A percentile compares a stretch with the other conserved stretches of the same genome.
Conservation (phyloP, 768 basidiomycete species). For the Tulasnella sp. region DNA sequence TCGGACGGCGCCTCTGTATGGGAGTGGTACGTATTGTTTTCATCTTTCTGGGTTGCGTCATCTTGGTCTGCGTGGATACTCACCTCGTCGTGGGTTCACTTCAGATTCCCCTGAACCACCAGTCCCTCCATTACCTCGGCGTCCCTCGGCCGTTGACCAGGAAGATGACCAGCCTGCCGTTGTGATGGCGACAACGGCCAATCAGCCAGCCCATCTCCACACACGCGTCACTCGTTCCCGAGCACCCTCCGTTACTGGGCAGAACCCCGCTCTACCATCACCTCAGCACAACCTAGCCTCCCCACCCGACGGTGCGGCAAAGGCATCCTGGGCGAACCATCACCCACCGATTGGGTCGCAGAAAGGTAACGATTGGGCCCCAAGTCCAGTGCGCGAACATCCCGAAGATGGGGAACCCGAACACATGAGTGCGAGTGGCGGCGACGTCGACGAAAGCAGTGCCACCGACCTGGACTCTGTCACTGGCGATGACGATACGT, state of each 20-base stretch:
- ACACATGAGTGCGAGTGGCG: neutral
- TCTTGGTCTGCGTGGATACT: neutral
- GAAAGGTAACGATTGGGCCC: conserved; percentile 9
- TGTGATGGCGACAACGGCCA: conserved; percentile 6
- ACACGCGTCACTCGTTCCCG: conserved; percentile 2
- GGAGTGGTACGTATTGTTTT: neutral
- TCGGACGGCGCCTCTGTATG: neutral
- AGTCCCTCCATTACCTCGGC: conserved; percentile 1
- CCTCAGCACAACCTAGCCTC: neutral
- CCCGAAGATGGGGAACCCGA: neutral
- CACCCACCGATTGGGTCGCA: neutral
- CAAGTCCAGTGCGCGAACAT: neutral
- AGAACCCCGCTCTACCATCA: neutral
- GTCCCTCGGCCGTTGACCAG: neutral
- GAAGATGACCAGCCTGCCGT: neutral
- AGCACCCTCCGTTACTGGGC: neutral
- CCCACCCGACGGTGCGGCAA: neutral
- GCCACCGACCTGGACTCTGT: neutral
- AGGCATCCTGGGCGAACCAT: conserved; percentile 10
- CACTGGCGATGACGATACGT: conserved; percentile 7
- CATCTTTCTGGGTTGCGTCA: neutral
- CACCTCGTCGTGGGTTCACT: neutral
- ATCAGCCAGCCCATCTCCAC: neutral
- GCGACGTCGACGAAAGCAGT: neutral
- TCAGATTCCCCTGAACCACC: conserved; percentile 9